Conservation (phyloP, 352 stramenopile genomes). For the Pythium coloratum region DNA sequence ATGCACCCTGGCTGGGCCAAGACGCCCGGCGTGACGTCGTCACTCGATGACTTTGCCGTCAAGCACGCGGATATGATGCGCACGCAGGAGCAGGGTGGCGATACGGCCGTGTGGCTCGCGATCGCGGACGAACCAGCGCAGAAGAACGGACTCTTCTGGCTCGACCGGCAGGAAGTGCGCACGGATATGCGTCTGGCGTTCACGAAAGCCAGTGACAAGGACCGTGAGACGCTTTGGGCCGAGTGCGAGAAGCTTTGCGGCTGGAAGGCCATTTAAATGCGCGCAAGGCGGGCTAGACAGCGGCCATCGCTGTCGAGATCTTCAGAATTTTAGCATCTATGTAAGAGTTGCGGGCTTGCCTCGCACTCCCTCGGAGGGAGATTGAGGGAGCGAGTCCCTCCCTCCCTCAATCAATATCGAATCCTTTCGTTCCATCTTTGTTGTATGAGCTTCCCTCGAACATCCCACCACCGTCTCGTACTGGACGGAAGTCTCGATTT, state of each 20-base stretch:
- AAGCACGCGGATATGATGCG: conserved; percentile 51
- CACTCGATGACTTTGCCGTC: conserved; percentile 41
- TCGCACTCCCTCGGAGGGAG: neutral
- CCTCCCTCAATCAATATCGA: neutral
- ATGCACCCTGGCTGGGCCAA: conserved; percentile 56
- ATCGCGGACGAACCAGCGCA: conserved; percentile 38
- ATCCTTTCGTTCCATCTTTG: neutral
- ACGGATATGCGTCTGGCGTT: conserved; percentile 47
- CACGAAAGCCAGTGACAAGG: conserved; percentile 42
- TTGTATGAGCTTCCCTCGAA: neutral
- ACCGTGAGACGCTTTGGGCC: conserved; percentile 38
- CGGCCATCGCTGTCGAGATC: neutral
- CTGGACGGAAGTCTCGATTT: too few relatives aligned
- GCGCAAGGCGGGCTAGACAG: neutral
- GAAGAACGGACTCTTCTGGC: conserved; percentile 46
- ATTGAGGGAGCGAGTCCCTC: too few relatives aligned
- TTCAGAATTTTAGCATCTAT: conserved; percentile 1
- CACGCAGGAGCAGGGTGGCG: conserved; percentile 37
- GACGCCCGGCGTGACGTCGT: conserved; percentile 40
- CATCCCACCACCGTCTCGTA: too few relatives aligned
- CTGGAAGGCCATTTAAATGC: conserved; percentile 20
- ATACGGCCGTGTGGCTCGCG: conserved; percentile 53
- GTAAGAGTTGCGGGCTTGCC: neutral
- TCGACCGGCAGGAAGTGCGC: conserved; percentile 40
- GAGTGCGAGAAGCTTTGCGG: conserved; percentile 37